Evolutionary conservation across 371 early-diverging fungal genomes (phyloP), one percentile per base, ranked within the genome.

Genomic region (Coemansia sp.): DNA sequence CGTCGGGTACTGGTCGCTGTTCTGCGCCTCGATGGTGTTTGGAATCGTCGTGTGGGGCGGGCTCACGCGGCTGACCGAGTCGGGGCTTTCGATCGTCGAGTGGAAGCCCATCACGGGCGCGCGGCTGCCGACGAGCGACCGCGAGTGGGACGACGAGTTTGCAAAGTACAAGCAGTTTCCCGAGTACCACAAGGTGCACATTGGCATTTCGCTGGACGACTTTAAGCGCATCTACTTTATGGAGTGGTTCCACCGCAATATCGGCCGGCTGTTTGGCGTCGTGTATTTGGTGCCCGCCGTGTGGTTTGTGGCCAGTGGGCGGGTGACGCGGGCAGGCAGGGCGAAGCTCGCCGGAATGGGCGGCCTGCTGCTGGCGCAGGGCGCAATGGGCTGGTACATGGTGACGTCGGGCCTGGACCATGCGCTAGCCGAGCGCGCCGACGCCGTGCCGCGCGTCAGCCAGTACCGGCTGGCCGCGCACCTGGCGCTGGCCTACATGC

Each of bases 321-420:
- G 86, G 76, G 88, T 95, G 86, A 80, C 91, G 16, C 83, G 80
- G 57, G 73, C 81, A 1, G 84, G 87, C 39, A 81, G 78, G n/a
- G 87, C 85, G 41, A 86, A 89, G 48, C 87, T 88, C 11, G 78
- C 88, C 59, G 84, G 88, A 9, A 84, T 95, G 34, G 91, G 89
- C 42, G 80, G 82, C 34, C 68, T 97, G 54, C 83, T 97, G 48
- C 92, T 94, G 36, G 87, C 87, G 71, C 96, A 96, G 85, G 98
- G 98, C 42, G 85, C 88, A 13, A 85, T 98, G 74, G 98, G 98
- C 56, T 98, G 98, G 98, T 95, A 92, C 78, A 98, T 98, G 98
- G 98, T 98, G 31, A 88, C 91, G 55, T 90, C 90, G 45, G 98
- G 98, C 11, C 81, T 98, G 10, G 86, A 87, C 20, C 82, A 90